A percentile compares a stretch with the other conserved stretches of the same genome.
Evolutionary conservation across 2,329 filamentous ascomycete species (phyloP).

Genomic region (Tolypocladium ovalisporum): DNA sequence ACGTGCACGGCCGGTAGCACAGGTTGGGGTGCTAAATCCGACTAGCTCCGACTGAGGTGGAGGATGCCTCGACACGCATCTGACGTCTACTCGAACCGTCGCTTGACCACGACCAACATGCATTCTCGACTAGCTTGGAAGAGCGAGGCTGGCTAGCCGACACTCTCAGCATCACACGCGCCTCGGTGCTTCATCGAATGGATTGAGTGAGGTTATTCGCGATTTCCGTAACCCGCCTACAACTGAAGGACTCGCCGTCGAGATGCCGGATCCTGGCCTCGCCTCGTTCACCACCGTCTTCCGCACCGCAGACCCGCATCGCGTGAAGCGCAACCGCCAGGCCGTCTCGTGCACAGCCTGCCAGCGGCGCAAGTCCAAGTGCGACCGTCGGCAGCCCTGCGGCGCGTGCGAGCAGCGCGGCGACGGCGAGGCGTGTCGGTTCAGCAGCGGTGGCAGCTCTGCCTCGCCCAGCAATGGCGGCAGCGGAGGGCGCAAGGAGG

Average conservation of each 20-base stretch:
- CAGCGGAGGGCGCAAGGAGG: constrained; percentile 13
- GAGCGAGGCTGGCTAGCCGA: no score
- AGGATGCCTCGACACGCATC: neutral
- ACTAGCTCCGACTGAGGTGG: neutral
- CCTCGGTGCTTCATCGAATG: neutral
- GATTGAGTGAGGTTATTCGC: neutral
- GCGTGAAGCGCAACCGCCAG: constrained; percentile 27
- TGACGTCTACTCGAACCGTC: neutral
- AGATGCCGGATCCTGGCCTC: constrained; percentile 13
- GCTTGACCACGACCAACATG: neutral
- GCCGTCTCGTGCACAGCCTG: constrained; percentile 30
- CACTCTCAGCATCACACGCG: neutral
- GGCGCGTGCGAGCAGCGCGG: constrained; percentile 27
- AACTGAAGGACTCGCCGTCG: neutral
- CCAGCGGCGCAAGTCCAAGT: constrained; percentile 30
- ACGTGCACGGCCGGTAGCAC: neutral
- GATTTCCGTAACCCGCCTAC: neutral
- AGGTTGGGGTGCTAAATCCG: neutral
- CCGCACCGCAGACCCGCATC: constrained; percentile 20
- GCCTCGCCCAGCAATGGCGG: neutral
- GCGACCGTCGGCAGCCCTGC: constrained; percentile 30
- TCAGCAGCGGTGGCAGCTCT: constrained; percentile 11
- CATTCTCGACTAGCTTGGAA: neutral
- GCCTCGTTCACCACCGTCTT: constrained; percentile 22
- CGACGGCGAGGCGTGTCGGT: constrained; percentile 20